Conservation (phyloP, 2,329 filamentous ascomycete species). For the Talaromyces verruculosus region DNA sequence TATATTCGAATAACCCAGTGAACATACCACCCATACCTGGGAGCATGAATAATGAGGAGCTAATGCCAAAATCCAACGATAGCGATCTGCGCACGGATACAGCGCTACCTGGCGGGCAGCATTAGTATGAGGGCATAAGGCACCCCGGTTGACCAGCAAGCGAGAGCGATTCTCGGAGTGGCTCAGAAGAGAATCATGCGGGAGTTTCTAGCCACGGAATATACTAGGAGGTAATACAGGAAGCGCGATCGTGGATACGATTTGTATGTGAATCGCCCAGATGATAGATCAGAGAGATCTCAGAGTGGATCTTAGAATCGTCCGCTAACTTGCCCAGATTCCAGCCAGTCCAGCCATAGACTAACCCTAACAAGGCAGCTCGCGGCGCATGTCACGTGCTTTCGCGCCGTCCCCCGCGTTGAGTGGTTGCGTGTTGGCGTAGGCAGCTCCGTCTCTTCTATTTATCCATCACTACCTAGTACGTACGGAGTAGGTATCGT, state of each 20-base stretch:
- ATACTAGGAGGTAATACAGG: neutral
- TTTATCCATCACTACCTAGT: neutral
- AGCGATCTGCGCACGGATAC: conserved; percentile 11
- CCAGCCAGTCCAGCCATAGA: neutral
- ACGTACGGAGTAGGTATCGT: neutral
- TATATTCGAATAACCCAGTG: neutral
- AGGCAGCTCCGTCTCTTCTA: neutral
- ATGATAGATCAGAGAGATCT: neutral
- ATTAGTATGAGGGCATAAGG: conserved; percentile 10
- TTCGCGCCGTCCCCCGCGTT: conserved; percentile 20
- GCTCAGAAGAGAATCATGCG: neutral
- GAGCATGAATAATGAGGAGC: neutral
- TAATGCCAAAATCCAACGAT: neutral
- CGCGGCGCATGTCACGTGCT: conserved; percentile 17
- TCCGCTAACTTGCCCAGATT: neutral
- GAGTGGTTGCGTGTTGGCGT: neutral
- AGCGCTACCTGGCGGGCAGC: conserved; percentile 12
- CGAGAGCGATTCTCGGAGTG: neutral
- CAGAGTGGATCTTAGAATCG: neutral
- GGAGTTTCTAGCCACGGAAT: neutral
- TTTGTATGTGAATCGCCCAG: neutral
- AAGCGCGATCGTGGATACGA: neutral
- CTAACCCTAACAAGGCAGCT: neutral
- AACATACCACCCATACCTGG: neutral
- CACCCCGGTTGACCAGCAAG: conserved; percentile 5